Evolutionary conservation across 1,284 basidiomycete species (phyloP), one percentile per base, ranked within the genome.

Genomic region (Chondrostereum purpureum): DNA sequence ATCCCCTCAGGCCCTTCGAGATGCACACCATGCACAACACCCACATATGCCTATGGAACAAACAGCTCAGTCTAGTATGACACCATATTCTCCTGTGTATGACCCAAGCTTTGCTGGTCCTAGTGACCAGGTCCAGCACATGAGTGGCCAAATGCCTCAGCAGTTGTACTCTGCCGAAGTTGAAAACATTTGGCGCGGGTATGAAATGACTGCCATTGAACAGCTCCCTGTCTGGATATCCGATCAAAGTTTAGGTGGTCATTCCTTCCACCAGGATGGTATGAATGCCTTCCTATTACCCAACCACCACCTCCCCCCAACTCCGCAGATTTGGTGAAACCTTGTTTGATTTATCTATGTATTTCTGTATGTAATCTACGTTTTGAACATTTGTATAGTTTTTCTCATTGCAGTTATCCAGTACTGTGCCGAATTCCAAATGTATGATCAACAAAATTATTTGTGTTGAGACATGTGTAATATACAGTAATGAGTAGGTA

Each of bases 271-370:
- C 18, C 85, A 88, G 60, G 75, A 83, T 55, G 87, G 88, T 47
- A 86, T 90, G 68, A 83, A 90, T 57, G 85, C 87, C 12, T 89
- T 88, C 64, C 68, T 90, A 43, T 69, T 90, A 36, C 88, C 88
- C 13, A 64, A 68, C 31, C 82, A 88, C 57, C 88, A 83, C 54
- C 69, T 87, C 37, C 80, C 80, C 2, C 69, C 78, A 46, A 70
- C 76, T 19, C 73, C 78, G 36, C 83, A 85, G 59, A 88, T 88
- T 47, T 87, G 84, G 84, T 88, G 55, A 66, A 40, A 19, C n/a
- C n/a, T n/a, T 19, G 23, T 13, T 42, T 3, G 13, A 18, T 23
- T n/a, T 11, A 20, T 44, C 20, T 41, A 41, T 19, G 12, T 41
- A 22, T 24, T 23, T 41, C 10, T 33, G 18, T 46, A 22, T 27